Conservation (phyloP, 2,329 filamentous ascomycete genomes). For the Malbranchea cinnamomea region DNA sequence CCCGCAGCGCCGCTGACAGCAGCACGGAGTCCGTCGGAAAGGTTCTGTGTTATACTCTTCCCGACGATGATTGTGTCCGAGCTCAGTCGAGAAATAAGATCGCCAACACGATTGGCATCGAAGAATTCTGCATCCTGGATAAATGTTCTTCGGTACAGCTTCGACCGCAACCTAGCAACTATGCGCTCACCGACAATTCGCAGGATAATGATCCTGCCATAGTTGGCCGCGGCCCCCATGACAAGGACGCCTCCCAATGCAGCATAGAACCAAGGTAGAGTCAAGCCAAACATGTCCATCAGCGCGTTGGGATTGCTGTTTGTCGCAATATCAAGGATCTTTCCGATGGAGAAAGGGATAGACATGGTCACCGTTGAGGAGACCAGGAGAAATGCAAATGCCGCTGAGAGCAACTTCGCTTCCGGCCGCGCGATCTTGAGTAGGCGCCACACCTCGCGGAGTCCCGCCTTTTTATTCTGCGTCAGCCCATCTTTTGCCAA, state of each 20-base stretch:
- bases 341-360: constrained; percentile 90
- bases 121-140: constrained; percentile 99
- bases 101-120: constrained; percentile 90
- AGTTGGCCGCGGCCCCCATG: constrained; percentile 78
- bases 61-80: constrained; percentile 96
- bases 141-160: constrained; percentile 81
- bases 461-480: constrained; percentile 39
- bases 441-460: constrained; percentile 68
- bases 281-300: constrained; percentile 63
- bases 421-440: constrained; percentile 84
- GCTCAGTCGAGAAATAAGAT: constrained; percentile 86
- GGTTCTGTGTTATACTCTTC: constrained; percentile 95
- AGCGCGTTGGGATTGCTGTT: constrained; percentile 51
- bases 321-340: constrained; percentile 83
- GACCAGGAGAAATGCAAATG: constrained; percentile 72
- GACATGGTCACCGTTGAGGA: constrained; percentile 92
- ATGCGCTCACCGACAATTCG: constrained; percentile 91
- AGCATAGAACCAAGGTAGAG: constrained; percentile 74
- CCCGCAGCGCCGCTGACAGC: constrained; percentile 82
- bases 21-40: constrained; percentile 87
- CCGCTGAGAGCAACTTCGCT: constrained; percentile 57
- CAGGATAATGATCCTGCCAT: constrained; percentile 81
- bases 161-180: constrained; percentile 74
- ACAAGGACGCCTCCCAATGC: constrained; percentile 63
- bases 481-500: constrained; percentile 62